These are phyloP conservation scores for Sedum album DNA, from an alignment of 164 flowering plant species.

Conservation along the genomic window DNA sequence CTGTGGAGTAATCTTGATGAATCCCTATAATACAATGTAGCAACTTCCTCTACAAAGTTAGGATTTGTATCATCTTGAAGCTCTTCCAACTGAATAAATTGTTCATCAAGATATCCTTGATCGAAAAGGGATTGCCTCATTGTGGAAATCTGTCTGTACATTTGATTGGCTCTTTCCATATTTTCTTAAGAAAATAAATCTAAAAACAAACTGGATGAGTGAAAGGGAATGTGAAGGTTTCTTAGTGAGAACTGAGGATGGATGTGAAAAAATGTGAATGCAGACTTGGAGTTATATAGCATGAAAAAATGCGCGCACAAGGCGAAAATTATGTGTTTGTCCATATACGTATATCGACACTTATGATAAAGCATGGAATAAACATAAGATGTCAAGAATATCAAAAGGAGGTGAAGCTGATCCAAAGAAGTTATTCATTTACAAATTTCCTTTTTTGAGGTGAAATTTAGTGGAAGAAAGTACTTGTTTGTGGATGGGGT, in stretches of 20 bases:
- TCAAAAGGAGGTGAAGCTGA: neutral
- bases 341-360: neutral
- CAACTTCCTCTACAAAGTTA: slow-evolving; percentile 71
- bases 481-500: neutral
- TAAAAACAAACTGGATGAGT: too few species aligned
- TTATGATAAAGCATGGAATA: neutral
- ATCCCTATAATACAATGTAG: slow-evolving; percentile 49
- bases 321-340: neutral
- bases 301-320: neutral
- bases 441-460: neutral
- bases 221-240: too few species aligned
- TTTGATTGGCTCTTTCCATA: slow-evolving; percentile 37
- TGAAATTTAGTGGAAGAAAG: neutral
- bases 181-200: neutral
- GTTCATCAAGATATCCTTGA: slow-evolving; percentile 74
- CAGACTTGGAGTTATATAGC: neutral
- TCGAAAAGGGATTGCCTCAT: slow-evolving; percentile 59
- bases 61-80: slow-evolving; percentile 67
- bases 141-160: slow-evolving; percentile 41
- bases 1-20: slow-evolving; percentile 37
- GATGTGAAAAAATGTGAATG: neutral
- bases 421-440: neutral
- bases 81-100: slow-evolving; percentile 57
- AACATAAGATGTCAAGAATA: too few species aligned
- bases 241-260: too few species aligned